phyloP scores from a whole-genome alignment of 2,329 filamentous ascomycete species.

The Fusarium sp. region DNA sequence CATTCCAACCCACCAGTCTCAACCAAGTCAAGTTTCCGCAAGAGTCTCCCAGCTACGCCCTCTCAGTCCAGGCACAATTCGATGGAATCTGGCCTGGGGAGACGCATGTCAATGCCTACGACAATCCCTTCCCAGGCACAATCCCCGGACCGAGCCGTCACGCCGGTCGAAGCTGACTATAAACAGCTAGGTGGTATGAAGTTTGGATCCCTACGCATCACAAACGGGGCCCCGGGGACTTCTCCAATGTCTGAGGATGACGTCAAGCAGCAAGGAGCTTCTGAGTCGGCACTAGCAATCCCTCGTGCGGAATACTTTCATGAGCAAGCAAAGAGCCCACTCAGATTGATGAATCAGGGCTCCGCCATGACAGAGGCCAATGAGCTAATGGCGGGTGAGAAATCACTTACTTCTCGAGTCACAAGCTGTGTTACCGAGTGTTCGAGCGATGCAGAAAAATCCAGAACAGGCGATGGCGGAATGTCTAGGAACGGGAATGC shows the following conservation, averaged over 20 bases:
- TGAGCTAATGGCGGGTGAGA: not conserved
- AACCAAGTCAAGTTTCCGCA: slow-evolving; percentile 48
- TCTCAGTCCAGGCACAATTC: slow-evolving; percentile 52
- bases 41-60: slow-evolving; percentile 52
- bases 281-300: slow-evolving; percentile 1
- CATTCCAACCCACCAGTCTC: slow-evolving; percentile 33
- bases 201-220: slow-evolving; percentile 69
- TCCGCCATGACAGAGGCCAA: not conserved
- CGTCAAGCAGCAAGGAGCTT: slow-evolving; percentile 6
- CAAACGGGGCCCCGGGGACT: slow-evolving; percentile 64
- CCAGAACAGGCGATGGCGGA: slow-evolving; percentile 27
- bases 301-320: slow-evolving; percentile 19
- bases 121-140: slow-evolving; percentile 24
- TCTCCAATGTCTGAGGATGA: slow-evolving; percentile 49
- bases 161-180: slow-evolving; percentile 65
- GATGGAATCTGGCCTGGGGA: slow-evolving; percentile 49
- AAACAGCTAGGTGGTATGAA: slow-evolving; percentile 69
- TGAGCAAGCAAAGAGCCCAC: slow-evolving; percentile 3
- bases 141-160: slow-evolving; percentile 42
- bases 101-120: slow-evolving; percentile 49
- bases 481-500: slow-evolving; percentile 34
- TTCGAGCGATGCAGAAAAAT: slow-evolving; percentile 6
- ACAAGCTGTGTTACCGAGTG: slow-evolving; percentile 7
- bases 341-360: not conserved
- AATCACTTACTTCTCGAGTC: not conserved